Base-by-base conservation (phyloP, 306 rosid genomes). In the Gastrolobium villosum region DNA sequence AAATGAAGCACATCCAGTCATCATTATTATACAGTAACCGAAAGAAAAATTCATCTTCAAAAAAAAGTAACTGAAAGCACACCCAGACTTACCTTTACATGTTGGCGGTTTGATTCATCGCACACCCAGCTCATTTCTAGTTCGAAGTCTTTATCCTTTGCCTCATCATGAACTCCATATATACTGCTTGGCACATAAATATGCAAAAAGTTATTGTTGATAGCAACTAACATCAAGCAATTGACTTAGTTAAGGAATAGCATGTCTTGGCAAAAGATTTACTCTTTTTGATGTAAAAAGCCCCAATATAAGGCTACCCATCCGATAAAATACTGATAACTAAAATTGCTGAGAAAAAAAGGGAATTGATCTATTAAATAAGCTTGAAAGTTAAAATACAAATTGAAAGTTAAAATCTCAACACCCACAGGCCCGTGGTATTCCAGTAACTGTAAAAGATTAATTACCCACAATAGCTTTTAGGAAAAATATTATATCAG, bases 81-180 rank as follows among this genome's bases (percentile, higher is more conserved):
- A 46, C 45, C 71, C 35, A 60, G 53, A 8, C 65, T 49, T 87
- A 91, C 98, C 99, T 95, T 95, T 86, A 82, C 87, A 78, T 95
- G 99, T 60, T 76, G 97, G 48, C 94, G 99, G 63, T 91, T 92
- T 66, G 99, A 95, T 84, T 95, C 98, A 30, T 95, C 98, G 72
- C 99, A 95, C 72, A 95, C 94, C 99, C 99, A 95, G 86, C 98
- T 95, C 94, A 95, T 80, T 79, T 95, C 99, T 65, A 95, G 87
- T 63, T 95, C 99, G 43, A 95, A 95, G 49, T 92, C 98, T 80
- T 92, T 95, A 86, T 95, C 99, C 85, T 95, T 95, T 1, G 98
- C 99, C 82, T 95, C 99, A 65, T 95, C 99, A 63, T 95, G 99
- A 35, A 95, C 97, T 50, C 98, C 97, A 75, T 95, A 95, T 68